Base-by-base conservation (phyloP, 148 eudicot species). In the Chenopodium suecicum region DNA sequence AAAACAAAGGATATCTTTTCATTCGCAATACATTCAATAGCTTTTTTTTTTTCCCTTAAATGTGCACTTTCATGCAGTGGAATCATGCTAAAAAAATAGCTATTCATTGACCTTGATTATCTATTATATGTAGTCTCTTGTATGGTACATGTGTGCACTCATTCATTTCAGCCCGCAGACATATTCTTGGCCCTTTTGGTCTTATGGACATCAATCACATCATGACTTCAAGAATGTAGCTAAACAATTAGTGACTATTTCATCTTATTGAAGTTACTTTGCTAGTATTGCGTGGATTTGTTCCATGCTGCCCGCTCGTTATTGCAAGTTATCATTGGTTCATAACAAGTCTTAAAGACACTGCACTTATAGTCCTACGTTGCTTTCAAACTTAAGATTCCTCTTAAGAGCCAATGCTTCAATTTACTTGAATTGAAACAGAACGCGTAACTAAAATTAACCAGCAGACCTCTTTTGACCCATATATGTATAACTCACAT, bases 361-460 rank as follows among this genome's bases (percentile, higher is more conserved):
- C 69, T 3, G 72, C 50, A 47, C 69, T 8, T 60, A 73, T 32
- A 25, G 16, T 41, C 23, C 41, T 80, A 54, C 71, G 7, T 56
- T 37, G 41, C 76, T 79, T n/a, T 8, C 60, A 29, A 20, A 4
- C 25, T 65, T 1, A 60, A 32, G 20, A 27, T 16, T 66, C 67
- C 17, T 65, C 34, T 17, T 58, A 29, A 27, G 0, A 54, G 31
- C 10, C 52, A 7, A 31, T 50, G 52, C 25, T 23, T 56, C 16
- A 52, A 4, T 52, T 79, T 79, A n/a, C 50, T 41, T 71, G 34
- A 60, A 63, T 22, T 62, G 20, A 25, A 73, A 63, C 72, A 80
- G 0, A 47, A 34, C 60, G 60, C 13, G 22, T 9, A 74, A 64
- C 32, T 47, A 7, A 2, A 2, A 50, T 25, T 67, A 44, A 41